phyloP scores from a whole-genome alignment of 257 asterid genomes.

The Lantana camara region DNA sequence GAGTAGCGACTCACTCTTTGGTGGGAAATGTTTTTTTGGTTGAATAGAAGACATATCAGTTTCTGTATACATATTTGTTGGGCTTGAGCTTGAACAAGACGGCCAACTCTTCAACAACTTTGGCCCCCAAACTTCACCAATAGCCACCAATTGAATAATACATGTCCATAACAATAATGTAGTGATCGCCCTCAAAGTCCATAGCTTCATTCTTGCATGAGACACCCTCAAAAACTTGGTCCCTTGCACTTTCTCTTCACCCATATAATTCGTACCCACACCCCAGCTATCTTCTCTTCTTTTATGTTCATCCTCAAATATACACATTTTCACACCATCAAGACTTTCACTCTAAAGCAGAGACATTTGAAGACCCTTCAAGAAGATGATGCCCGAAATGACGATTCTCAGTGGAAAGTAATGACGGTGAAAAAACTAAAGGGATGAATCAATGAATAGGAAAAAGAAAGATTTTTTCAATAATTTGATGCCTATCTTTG shows the following conservation, averaged over 20 bases:
- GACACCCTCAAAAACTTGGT: constrained; percentile 49
- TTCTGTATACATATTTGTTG: no score
- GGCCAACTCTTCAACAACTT: constrained; percentile 92
- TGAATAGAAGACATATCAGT: constrained; percentile 49
- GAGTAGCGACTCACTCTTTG: constrained; percentile 71
- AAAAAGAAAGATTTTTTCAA: not conserved
- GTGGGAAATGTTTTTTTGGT: constrained; percentile 70
- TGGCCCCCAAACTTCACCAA: constrained; percentile 90
- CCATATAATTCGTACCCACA: constrained; percentile 28
- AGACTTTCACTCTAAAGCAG: constrained; percentile 12
- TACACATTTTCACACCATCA: constrained; percentile 33
- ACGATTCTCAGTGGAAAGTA: not conserved
- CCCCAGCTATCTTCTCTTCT: constrained; percentile 20
- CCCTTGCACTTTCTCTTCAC: constrained; percentile 31
- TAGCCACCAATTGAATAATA: constrained; percentile 81
- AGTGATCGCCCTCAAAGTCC: constrained; percentile 87
- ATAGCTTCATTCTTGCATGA: constrained; percentile 82
- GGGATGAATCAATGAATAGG: not conserved
- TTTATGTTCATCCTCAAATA: constrained; percentile 25
- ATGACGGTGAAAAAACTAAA: constrained; percentile 5
- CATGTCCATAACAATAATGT: constrained; percentile 87
- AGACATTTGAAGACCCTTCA: constrained; percentile 23
- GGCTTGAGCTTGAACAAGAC: constrained; percentile 73
- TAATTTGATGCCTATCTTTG: constrained; percentile 20
- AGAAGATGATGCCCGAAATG: constrained; percentile 9